A percentile compares a stretch with the other conserved stretches of the same genome.
Conservation (phyloP, 768 basidiomycete species). For the Rhodotorula sphaerocarpa region DNA sequence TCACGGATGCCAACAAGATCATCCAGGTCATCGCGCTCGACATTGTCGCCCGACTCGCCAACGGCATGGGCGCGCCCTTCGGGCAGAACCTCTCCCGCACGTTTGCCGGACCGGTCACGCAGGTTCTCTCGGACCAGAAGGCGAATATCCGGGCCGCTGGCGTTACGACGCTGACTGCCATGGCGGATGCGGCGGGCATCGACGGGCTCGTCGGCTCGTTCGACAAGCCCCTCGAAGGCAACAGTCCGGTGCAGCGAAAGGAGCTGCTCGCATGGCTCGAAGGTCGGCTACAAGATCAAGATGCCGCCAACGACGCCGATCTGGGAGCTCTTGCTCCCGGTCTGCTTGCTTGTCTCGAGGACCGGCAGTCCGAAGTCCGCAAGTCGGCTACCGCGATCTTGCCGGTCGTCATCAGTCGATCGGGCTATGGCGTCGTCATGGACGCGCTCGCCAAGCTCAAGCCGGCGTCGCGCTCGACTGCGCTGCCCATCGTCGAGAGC, state of each 20-base stretch:
- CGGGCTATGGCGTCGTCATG: conserved; percentile 77
- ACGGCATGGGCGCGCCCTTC: conserved; percentile 90
- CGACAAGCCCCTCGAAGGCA: conserved; percentile 63
- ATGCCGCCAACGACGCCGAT: conserved; percentile 54
- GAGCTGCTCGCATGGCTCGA: conserved; percentile 72
- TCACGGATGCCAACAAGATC: conserved; percentile 85
- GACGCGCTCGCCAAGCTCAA: conserved; percentile 79
- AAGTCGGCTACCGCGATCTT: conserved; percentile 79
- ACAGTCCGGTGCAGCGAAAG: conserved; percentile 79
- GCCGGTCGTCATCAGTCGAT: conserved; percentile 61
- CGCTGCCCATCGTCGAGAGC: conserved; percentile 78
- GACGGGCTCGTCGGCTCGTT: conserved; percentile 74
- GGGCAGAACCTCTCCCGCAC: conserved; percentile 70
- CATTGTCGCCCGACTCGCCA: conserved; percentile 78
- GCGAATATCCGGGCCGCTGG: conserved; percentile 72
- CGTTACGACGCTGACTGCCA: conserved; percentile 66
- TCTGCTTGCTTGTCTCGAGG: conserved; percentile 72
- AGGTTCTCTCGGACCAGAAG: conserved; percentile 87
- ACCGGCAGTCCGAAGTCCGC: conserved; percentile 80
- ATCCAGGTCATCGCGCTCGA: conserved; percentile 85
- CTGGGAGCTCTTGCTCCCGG: conserved; percentile 59
- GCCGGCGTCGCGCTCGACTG: conserved; percentile 76
- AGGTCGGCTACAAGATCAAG: conserved; percentile 47
- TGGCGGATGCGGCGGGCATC: conserved; percentile 71
- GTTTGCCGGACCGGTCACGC: conserved; percentile 66